A percentile compares a stretch with the other conserved stretches of the same genome.
These are phyloP conservation scores for Solanum sejunctum DNA, from an alignment of 257 asterid species.

Conservation along the genomic window DNA sequence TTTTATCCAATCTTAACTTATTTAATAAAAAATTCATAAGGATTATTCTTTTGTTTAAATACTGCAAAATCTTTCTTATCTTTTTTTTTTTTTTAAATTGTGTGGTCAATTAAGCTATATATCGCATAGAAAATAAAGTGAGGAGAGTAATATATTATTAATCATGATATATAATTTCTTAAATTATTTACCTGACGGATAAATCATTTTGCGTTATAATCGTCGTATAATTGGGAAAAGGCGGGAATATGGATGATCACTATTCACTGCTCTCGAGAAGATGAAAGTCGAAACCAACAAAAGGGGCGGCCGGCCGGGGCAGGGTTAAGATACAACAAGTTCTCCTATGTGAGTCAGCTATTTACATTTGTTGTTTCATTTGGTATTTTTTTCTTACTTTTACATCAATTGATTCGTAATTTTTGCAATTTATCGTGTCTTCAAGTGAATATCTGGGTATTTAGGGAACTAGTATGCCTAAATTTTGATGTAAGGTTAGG, in stretches of 20 bases:
- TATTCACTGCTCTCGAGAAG: background rate
- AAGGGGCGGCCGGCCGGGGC: background rate
- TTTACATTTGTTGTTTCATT: background rate
- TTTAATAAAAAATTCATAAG: no score
- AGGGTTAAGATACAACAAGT: constrained; percentile 51
- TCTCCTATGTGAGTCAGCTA: constrained; percentile 65
- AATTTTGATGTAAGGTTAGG: background rate
- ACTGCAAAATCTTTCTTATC: no score
- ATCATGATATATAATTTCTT: no score
- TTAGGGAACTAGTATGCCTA: background rate
- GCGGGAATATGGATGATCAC: background rate
- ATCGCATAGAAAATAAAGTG: no score
- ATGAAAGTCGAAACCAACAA: background rate
- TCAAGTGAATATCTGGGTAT: background rate
- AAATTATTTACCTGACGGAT: no score
- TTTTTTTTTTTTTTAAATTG: no score
- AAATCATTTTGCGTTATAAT: background rate
- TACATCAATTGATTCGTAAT: background rate
- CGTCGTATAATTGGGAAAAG: background rate
- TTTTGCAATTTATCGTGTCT: background rate
- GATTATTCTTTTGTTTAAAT: no score
- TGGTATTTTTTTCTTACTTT: background rate
- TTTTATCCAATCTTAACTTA: no score
- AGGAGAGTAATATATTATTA: no score
- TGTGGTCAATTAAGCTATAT: no score